Base-by-base conservation (phyloP, 805 yeast species). In the Ogataea nonfermentans region DNA sequence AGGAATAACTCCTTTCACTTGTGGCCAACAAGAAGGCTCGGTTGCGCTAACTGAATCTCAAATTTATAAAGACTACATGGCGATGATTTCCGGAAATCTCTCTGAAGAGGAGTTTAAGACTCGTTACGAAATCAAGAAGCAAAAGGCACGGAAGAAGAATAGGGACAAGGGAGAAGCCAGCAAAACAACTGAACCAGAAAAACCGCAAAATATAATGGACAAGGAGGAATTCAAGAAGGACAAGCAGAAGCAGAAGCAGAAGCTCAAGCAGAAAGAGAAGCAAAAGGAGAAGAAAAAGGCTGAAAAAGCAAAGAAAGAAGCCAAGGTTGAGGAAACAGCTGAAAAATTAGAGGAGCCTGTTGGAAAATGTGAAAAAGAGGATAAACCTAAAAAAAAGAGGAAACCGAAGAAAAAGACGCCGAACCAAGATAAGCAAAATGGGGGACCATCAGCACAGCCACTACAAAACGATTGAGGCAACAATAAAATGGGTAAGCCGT, bases 111-210 rank as follows among this genome's bases (percentile, higher is more conserved):
- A 20, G 10, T 35, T 32, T 11, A 16, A 19, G 22, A 19, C 22
- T 19, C 17, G 14, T 19, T n/a, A 24, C 12, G 14, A 11, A 20
- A 34, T 9, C 30, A 27, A 17, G 32, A 33, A 7, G 12, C 40
- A 30, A 12, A 16, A 7, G 37, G 25, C 20, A 15, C 22, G 25
- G 24, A 35, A 27, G 34, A 28, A 14, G 19, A 4, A 47, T 17
- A 13, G 4, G 12, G 6, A 6, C 17, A n/a, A 12, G 9, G 23
- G 28, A n/a, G 19, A n/a, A n/a, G n/a, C n/a, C n/a, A n/a, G n/a
- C n/a, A n/a, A n/a, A n/a, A n/a, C n/a, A n/a, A n/a, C n/a, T 8
- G 20, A 11, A 4, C 20, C 24, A 49, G 28, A 66, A 67, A 69
- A 47, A 23, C 37, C 37, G n/a, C 29, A 24, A 6, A 29, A 29